A percentile compares a stretch with the other conserved stretches of the same genome.
These are phyloP conservation scores for Trametes coccinea DNA, from an alignment of 768 basidiomycete species.

Conservation along the genomic window DNA sequence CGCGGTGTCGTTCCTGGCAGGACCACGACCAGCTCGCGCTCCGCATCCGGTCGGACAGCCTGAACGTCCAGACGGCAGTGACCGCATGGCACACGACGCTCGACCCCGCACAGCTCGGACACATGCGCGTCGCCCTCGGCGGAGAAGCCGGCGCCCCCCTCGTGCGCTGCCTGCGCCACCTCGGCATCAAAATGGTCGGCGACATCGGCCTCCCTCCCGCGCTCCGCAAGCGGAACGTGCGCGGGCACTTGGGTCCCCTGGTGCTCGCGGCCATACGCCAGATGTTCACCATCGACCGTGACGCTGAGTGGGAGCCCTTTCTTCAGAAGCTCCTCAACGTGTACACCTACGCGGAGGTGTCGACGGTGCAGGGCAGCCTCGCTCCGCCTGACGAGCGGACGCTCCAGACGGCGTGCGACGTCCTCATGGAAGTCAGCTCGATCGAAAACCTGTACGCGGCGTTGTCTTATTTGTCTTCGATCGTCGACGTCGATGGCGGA, in stretches of 20 bases:
- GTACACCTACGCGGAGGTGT: neutral
- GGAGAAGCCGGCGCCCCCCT: neutral
- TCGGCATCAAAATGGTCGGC: neutral
- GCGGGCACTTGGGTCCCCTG: neutral
- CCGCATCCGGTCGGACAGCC: neutral
- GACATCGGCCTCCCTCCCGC: neutral
- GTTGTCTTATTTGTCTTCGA: neutral
- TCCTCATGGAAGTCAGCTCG: neutral
- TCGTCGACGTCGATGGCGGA: neutral
- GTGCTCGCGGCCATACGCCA: neutral
- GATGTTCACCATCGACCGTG: neutral
- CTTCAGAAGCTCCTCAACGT: neutral
- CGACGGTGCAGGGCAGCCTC: too few relatives aligned
- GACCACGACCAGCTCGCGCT: neutral
- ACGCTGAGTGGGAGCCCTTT: neutral
- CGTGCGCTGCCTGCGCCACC: neutral
- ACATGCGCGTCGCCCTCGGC: neutral
- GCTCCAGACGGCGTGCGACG: neutral
- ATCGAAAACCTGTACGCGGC: neutral
- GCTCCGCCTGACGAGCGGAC: neutral
- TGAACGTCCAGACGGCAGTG: slow-evolving; percentile 2
- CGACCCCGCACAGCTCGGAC: neutral
- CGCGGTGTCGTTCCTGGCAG: neutral
- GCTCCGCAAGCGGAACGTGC: neutral
- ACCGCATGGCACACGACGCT: neutral